phyloP scores from a whole-genome alignment of 768 basidiomycete species.

The Multifurca ochricompacta region DNA sequence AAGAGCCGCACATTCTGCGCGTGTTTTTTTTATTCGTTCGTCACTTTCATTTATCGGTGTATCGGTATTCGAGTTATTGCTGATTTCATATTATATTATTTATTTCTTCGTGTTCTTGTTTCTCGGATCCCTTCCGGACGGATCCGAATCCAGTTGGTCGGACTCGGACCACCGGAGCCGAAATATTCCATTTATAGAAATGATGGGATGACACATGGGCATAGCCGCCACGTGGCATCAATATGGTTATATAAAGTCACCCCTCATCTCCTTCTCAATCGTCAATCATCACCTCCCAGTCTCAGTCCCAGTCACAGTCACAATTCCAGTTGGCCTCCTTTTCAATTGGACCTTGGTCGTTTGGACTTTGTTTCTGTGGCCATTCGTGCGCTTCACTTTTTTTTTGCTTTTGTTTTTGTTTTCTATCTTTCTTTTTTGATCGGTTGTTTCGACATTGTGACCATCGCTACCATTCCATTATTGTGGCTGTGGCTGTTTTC shows the following conservation, averaged over 20 bases:
- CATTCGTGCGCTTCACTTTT: neutral
- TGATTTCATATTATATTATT: too few relatives aligned
- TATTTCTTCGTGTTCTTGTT: too few relatives aligned
- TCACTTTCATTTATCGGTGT: neutral
- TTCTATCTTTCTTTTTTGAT: too few relatives aligned
- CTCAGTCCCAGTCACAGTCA: neutral
- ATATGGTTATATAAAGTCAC: neutral
- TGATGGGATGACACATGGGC: neutral
- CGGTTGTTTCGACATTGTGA: neutral
- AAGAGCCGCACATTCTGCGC: neutral
- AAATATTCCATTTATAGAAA: neutral
- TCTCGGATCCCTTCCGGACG: too few relatives aligned
- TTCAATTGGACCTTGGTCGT: neutral
- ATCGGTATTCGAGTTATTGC: too few relatives aligned
- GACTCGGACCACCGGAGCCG: neutral
- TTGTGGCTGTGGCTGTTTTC: neutral
- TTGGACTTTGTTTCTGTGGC: too few relatives aligned
- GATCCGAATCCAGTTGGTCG: neutral
- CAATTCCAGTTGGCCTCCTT: neutral
- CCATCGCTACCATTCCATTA: neutral
- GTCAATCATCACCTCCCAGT: neutral
- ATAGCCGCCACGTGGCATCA: too few relatives aligned
- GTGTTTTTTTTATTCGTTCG: neutral
- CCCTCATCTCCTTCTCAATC: neutral
- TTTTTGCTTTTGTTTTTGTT: neutral